Evolutionary conservation across 2,329 filamentous ascomycete species (phyloP).

Genomic region (Aquanectria penicillioides): DNA sequence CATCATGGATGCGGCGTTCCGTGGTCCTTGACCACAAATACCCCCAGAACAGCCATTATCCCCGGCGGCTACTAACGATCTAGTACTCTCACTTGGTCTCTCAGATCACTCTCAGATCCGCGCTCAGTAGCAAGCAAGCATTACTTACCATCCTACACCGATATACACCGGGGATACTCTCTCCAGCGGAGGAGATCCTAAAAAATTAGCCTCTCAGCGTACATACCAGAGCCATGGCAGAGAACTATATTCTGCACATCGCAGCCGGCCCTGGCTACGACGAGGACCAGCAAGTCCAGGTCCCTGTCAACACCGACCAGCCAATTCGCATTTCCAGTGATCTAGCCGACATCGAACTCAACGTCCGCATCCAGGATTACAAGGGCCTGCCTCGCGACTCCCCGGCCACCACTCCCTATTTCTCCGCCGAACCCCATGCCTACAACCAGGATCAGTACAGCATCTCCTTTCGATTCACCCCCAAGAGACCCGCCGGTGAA

Average conservation of each 20-base stretch:
- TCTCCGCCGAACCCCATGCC: constrained; percentile 74
- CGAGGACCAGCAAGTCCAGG: constrained; percentile 72
- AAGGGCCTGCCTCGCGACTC: constrained; percentile 76
- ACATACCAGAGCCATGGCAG: constrained; percentile 59
- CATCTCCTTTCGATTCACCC: constrained; percentile 81
- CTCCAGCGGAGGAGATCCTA: too few species aligned
- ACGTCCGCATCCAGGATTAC: constrained; percentile 76
- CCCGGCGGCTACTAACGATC: not conserved
- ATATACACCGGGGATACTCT: not conserved
- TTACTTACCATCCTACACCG: not conserved
- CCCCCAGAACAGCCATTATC: not conserved
- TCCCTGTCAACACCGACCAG: constrained; percentile 78
- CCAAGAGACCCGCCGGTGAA: constrained; percentile 58
- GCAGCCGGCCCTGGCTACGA: constrained; percentile 85
- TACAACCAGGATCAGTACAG: constrained; percentile 82
- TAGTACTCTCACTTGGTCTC: not conserved
- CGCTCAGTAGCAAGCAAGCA: not conserved
- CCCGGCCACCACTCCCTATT: constrained; percentile 79
- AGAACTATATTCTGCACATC: constrained; percentile 82
- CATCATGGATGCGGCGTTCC: constrained; percentile 17
- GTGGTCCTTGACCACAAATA: constrained; percentile 2
- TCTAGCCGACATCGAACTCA: constrained; percentile 73
- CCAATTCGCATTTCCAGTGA: constrained; percentile 71
- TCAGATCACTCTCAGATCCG: not conserved
- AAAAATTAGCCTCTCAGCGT: too few species aligned